A percentile compares a stretch with the other conserved stretches of the same genome.
Conservation (phyloP, 768 basidiomycete genomes). For the Arthromyces matolae region DNA sequence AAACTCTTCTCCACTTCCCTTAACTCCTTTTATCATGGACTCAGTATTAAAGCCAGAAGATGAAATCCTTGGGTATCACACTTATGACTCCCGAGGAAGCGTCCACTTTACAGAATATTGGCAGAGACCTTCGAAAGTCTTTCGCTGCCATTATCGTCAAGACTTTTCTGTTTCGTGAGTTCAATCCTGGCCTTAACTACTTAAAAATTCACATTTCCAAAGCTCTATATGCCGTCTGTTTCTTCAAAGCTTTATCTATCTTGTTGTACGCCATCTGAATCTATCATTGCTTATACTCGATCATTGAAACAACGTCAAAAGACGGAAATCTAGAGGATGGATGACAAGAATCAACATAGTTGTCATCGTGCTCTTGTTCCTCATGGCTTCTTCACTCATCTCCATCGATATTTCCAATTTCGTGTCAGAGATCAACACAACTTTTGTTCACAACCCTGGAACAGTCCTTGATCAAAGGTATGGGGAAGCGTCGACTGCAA, state of each 20-base stretch:
- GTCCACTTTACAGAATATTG: background rate
- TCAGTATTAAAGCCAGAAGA: background rate
- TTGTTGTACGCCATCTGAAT: background rate
- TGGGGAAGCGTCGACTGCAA: background rate
- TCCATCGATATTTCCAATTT: constrained; percentile 8
- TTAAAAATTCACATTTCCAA: background rate
- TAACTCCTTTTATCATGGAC: background rate
- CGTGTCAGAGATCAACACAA: constrained; percentile 1
- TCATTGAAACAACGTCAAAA: background rate
- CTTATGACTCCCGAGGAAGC: constrained; percentile 9
- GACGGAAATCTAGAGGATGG: constrained; percentile 2
- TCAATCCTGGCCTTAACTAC: background rate
- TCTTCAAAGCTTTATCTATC: constrained; percentile 4
- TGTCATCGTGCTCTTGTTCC: constrained; percentile 7
- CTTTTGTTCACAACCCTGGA: constrained; percentile 5
- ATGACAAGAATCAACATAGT: constrained; percentile 5
- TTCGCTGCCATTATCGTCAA: constrained; percentile 8
- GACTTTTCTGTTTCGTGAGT: constrained; percentile 11
- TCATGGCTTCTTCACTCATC: constrained; percentile 3
- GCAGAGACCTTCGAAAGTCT: constrained; percentile 2
- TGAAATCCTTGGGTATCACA: background rate
- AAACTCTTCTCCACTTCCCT: background rate
- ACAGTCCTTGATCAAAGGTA: constrained; percentile 1
- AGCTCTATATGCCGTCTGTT: constrained; percentile 5
- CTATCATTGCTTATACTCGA: background rate